Evolutionary conservation across 2,329 filamentous ascomycete species (phyloP), one percentile per base, ranked within the genome.

Genomic region (Hymenoscyphus fraxineus): DNA sequence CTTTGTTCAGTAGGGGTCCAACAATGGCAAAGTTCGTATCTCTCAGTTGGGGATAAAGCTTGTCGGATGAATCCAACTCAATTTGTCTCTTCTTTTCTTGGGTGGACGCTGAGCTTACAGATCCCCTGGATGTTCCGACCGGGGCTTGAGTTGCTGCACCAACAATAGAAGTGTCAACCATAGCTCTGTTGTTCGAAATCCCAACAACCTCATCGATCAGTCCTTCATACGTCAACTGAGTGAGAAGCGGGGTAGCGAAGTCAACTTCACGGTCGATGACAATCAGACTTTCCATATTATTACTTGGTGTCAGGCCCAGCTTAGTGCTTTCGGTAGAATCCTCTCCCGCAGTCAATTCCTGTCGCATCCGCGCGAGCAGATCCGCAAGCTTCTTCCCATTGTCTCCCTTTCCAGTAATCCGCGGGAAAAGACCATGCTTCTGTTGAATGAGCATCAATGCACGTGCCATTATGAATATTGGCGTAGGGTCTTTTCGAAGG

Each of bases 21-120:
- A 99, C 93, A 62, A 97, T 93, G 41, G 93, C 94, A 76, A 98
- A 99, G 75, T 99, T 99, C 51, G 91, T 88, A 75, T 98, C 92
- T 63, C 94, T 88, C 3, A 99, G 82, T 70, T 96, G 90, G 58
- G 88, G 88, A 75, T 94, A 99, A 12, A 99, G 82, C 68, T 91
- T 90, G 75, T 99, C 96, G 15, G 89, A 92, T 2, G 91, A 91
- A 75, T 98, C 94, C 1, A 99, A 84, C 72, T 91, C 85, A 57
- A 99, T 89, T 72, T 96, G 97, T 62, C 93, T 87, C 76, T 96
- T 97, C 73, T 86, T 81, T n/a, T 79, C 88, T 81, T 77, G 88
- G 78, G 78, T 89, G 77, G 64, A 82, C 76, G 77, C 77, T 72
- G 84, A 78, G 55, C 83, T 80, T 19, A 89, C 80, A 7, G 82